Conservation (phyloP, 192 early-diverging fungal genomes). For the Borealophlyctis nickersoniae region DNA sequence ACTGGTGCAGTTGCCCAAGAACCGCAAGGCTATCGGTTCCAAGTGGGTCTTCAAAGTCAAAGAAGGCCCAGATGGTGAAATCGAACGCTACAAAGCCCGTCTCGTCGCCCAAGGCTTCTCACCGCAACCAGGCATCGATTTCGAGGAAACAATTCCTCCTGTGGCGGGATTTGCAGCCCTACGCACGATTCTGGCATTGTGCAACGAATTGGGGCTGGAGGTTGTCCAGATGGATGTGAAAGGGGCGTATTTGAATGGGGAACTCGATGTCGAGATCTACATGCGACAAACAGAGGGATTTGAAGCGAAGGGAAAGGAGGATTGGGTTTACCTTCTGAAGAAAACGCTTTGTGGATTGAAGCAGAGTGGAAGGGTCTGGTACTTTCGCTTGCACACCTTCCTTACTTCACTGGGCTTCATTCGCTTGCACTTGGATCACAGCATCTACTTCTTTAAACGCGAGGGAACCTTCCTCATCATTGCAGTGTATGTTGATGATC, state of each 20-base stretch:
- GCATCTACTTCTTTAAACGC: constrained; percentile 15
- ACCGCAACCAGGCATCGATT: constrained; percentile 18
- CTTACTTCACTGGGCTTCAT: constrained; percentile 8
- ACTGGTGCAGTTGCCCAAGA: neutral
- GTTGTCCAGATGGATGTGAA: constrained; percentile 21
- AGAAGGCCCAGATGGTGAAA: constrained; percentile 12
- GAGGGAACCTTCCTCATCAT: constrained; percentile 5
- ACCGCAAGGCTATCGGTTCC: constrained; percentile 18
- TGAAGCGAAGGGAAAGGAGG: constrained; percentile 14
- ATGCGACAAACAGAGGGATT: constrained; percentile 29
- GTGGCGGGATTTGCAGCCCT: constrained; percentile 2
- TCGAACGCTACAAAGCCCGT: constrained; percentile 24
- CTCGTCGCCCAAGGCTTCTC: constrained; percentile 36
- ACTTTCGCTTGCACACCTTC: constrained; percentile 4
- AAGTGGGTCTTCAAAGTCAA: constrained; percentile 33
- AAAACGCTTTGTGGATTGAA: too few species aligned
- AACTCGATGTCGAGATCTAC: constrained; percentile 21
- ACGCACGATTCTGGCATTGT: constrained; percentile 5
- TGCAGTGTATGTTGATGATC: constrained; percentile 41
- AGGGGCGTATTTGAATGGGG: constrained; percentile 26
- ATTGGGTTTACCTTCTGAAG: too few species aligned
- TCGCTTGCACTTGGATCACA: neutral
- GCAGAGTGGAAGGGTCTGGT: constrained; percentile 16
- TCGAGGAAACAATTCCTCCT: constrained; percentile 22
- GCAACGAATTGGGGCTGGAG: neutral